Percentiles rank a stretch among this genome's conserved stretches.
Conservation (phyloP, 192 early-diverging fungal species). For the Coemansia sp. region DNA sequence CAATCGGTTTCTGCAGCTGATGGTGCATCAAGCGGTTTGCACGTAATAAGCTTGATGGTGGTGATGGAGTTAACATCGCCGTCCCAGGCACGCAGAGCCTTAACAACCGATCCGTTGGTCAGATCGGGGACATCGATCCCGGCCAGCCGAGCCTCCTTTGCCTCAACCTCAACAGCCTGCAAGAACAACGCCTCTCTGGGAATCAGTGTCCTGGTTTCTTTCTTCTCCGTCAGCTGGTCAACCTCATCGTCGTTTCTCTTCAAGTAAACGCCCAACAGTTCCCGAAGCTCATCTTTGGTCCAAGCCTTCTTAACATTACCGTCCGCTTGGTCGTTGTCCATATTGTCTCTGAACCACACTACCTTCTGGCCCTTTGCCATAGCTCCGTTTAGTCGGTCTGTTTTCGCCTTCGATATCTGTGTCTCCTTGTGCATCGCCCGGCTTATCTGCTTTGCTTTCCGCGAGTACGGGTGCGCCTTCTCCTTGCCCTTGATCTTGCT, state of each 20-base stretch:
- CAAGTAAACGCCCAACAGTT: conserved; percentile 55
- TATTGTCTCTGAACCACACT: conserved; percentile 67
- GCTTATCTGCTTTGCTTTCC: conserved; percentile 68
- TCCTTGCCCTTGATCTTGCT: conserved; percentile 61
- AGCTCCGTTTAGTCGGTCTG: conserved; percentile 35
- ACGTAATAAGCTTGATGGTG: conserved; percentile 38
- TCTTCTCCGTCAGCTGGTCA: conserved; percentile 43
- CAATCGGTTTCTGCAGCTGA: not conserved
- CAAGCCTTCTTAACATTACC: conserved; percentile 49
- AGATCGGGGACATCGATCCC: conserved; percentile 47
- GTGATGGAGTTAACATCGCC: conserved; percentile 52
- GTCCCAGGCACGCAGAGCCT: conserved; percentile 42
- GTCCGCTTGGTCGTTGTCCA: conserved; percentile 57
- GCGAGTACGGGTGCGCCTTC: conserved; percentile 74
- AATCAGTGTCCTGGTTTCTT: conserved; percentile 39
- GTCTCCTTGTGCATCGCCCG: conserved; percentile 62
- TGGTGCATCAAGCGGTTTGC: conserved; percentile 25
- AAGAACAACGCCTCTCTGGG: conserved; percentile 40
- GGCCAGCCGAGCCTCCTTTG: conserved; percentile 31
- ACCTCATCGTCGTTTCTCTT: conserved; percentile 62
- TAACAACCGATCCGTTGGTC: conserved; percentile 36
- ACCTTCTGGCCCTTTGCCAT: conserved; percentile 58
- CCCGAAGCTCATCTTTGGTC: conserved; percentile 23
- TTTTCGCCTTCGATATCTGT: conserved; percentile 49
- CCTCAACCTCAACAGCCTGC: conserved; percentile 27